Evolutionary conservation across 768 basidiomycete genomes (phyloP), one percentile per base, ranked within the genome.

Genomic region (Rubroboletus satanas): DNA sequence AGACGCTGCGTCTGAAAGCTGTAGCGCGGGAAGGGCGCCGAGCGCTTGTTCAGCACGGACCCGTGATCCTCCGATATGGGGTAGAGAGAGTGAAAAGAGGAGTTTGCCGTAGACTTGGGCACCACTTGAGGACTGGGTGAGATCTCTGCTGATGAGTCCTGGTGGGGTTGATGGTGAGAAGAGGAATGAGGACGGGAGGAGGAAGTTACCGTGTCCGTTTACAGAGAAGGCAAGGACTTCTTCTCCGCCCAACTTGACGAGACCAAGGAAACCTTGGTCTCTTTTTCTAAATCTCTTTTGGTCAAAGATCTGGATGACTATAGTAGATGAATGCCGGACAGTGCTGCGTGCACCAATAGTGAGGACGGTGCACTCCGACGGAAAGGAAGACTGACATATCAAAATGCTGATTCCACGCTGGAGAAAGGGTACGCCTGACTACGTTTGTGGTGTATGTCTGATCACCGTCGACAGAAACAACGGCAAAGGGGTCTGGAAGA

Each of bases 241-340:
- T 38, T 79, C 61, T 45, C 80, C 84, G 2, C 76, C 65, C 36
- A 86, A 74, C 57, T 79, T 83, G 64, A 83, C 75, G 14, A 85
- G 74, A 45, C 81, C 85, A 38, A 85, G 74, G 60, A 83, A 85
- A 10, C 83, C 92, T 76, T 94, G 93, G 68, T 94, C 93, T 62
- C 85, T 83, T 70, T 84, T 85, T 74, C 81, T 92, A 74, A 90
- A 93, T 71, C 90, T 92, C 66, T 83, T 81, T 71, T 92, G 86
- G 77, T 96, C 93, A 66, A 94, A 93, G 55, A 96, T 83, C 74
- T 95, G 91, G 44, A 95, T 88, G 26, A 81, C 79, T 64, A 95
- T 79, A 62, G 83, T 78, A 35, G 91, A 93, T 29, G 84, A 83
- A 57, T 82, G 84, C 43, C 82, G 85, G 60, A 93, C 82, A 57